Evolutionary conservation across 306 rosid genomes (phyloP).

Genomic region (Sphenostylis stenocarpa): DNA sequence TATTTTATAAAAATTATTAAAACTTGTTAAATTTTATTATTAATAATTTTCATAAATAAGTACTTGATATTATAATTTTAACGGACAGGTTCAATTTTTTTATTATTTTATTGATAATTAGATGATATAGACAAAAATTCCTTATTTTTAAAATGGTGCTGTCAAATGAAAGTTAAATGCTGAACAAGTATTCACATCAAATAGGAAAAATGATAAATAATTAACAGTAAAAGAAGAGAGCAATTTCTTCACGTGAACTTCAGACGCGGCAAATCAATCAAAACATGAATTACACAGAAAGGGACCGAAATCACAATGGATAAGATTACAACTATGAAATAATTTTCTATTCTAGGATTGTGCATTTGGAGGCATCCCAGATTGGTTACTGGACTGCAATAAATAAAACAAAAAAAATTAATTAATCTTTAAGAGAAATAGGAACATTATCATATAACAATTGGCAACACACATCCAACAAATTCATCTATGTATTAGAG

Average conservation of each 20-base stretch:
- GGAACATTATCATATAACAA: not conserved
- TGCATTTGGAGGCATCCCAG: slow-evolving; percentile 73
- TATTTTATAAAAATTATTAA: no score
- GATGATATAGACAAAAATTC: no score
- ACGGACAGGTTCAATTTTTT: no score
- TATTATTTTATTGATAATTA: no score
- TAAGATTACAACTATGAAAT: not conserved
- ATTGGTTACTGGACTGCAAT: slow-evolving; percentile 71
- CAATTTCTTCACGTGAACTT: slow-evolving; percentile 1
- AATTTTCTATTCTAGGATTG: slow-evolving; percentile 48
- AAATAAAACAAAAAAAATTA: not conserved
- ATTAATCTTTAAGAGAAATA: slow-evolving; percentile 7
- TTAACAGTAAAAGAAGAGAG: slow-evolving; percentile 3
- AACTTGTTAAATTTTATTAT: no score
- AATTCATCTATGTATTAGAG: not conserved
- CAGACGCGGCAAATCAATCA: not conserved
- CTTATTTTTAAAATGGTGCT: no score
- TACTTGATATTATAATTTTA: no score
- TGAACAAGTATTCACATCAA: not conserved
- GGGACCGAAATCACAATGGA: slow-evolving; percentile 9
- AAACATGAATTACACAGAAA: slow-evolving; percentile 6
- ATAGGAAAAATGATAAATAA: not conserved
- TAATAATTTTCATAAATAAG: no score
- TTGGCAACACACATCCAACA: not conserved
- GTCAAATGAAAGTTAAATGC: no score